phyloP scores from a whole-genome alignment of 176 grass and related monocot species.

The Aegilops sharonensis region DNA sequence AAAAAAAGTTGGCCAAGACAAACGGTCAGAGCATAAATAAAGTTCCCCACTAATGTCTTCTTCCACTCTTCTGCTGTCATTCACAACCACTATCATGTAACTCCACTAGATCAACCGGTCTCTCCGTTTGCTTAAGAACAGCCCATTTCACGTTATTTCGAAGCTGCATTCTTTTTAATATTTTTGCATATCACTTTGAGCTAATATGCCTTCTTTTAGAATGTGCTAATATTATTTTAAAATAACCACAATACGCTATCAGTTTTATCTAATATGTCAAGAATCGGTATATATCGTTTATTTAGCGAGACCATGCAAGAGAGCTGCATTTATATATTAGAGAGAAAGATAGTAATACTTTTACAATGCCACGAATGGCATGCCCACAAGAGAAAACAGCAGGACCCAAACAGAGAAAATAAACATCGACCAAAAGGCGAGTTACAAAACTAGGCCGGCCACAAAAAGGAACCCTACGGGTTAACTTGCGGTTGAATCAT shows the following conservation, averaged over 20 bases:
- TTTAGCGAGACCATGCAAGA: background rate
- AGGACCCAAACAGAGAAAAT: background rate
- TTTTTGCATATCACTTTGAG: background rate
- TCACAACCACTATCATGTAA: constrained; percentile 10
- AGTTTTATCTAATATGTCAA: background rate
- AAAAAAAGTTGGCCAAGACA: constrained; percentile 51
- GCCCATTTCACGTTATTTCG: background rate
- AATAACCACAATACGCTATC: constrained; percentile 3
- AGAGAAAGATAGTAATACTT: background rate
- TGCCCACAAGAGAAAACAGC: background rate
- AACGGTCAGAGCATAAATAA: constrained; percentile 55
- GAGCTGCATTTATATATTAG: background rate
- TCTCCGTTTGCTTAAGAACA: background rate
- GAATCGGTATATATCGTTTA: background rate
- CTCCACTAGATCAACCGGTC: background rate
- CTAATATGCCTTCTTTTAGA: background rate
- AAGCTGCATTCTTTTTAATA: background rate
- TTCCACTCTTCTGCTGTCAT: background rate
- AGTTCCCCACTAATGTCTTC: constrained; percentile 2
- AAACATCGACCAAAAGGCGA: background rate
- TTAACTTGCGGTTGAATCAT: background rate
- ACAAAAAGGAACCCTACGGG: background rate
- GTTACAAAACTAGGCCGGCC: background rate
- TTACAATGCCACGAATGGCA: background rate
- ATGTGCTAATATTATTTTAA: background rate